Evolutionary conservation across 352 stramenopile species (phyloP).

Genomic region (Globisporangium uncinulatum): DNA sequence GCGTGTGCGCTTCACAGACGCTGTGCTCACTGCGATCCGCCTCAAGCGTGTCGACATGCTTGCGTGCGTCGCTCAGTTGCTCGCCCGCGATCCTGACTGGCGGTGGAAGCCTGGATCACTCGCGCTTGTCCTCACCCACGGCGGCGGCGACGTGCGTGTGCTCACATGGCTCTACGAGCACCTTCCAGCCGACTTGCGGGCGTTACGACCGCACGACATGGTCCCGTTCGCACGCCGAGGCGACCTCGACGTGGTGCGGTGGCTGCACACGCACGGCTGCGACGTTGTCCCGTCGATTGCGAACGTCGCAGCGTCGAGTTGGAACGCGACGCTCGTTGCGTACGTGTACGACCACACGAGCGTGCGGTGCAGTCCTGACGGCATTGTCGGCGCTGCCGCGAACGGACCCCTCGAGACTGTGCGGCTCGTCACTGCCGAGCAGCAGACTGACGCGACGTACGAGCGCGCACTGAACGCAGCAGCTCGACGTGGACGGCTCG

Average conservation of each 20-base stretch:
- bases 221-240: background rate
- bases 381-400: background rate
- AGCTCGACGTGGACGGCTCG: background rate
- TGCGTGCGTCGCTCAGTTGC: background rate
- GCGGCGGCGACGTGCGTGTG: background rate
- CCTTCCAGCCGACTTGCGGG: background rate
- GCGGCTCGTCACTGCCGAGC: background rate
- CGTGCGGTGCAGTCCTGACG: background rate
- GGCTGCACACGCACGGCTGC: background rate
- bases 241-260: background rate
- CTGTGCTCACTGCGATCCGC: background rate
- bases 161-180: conserved; percentile 1
- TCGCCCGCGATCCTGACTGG: background rate
- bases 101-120: background rate
- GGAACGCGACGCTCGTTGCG: background rate
- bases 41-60: background rate
- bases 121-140: background rate
- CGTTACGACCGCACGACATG: background rate
- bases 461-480: background rate
- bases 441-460: background rate
- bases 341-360: background rate
- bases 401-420: background rate
- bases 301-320: background rate
- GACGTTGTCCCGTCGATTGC: background rate
- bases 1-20: background rate